Evolutionary conservation across 768 basidiomycete species (phyloP), one percentile per base, ranked within the genome.

Genomic region (Naganishia onofrii): DNA sequence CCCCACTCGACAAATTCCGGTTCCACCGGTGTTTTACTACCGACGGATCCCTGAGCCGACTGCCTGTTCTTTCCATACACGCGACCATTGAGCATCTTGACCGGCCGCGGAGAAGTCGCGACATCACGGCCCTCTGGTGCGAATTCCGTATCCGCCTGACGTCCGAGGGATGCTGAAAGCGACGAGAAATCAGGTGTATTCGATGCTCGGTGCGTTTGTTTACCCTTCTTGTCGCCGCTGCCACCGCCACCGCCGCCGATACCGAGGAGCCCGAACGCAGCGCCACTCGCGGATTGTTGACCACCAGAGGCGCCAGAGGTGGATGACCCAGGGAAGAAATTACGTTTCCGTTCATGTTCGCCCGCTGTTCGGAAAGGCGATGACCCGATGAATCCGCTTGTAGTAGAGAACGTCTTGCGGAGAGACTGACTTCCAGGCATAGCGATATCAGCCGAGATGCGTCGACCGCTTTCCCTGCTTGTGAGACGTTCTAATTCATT

Each of bases 1-100:
- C 92, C 92, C 92, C 92, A 94, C 80, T 94, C 92, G 19, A 92
- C 90, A 74, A 94, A 94, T 77, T 89, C 89, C 36, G 89, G 89
- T 71, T 91, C 90, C 0, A 88, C 17, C 7, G 54, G 0, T 26
- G n/a, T n/a, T n/a, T n/a, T n/a, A n/a, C 15, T 23, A 15, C 15
- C 21, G 13, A 17, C 26, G n/a, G 23, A 21, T 32, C 87, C 56
- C 55, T 58, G 42, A 2, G 8, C 52, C 12, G 60, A n/a, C 60
- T 63, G 60, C 23, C 60, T 38, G 26, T 69, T 72, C 54, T 69
- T 72, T 13, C 92, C 92, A 74, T 93, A 93, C 0, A 93, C 86
- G 29, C 92, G 85, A 0, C 92, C 92, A 75, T 94, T 94, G 71
- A 94, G 84, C 89, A 93, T 88, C 67, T 73, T 73, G 34, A 81